Percentiles rank a stretch among this genome's conserved stretches.
Evolutionary conservation across 2,329 filamentous ascomycete genomes (phyloP).

Genomic region (Apiospora malaysiana): DNA sequence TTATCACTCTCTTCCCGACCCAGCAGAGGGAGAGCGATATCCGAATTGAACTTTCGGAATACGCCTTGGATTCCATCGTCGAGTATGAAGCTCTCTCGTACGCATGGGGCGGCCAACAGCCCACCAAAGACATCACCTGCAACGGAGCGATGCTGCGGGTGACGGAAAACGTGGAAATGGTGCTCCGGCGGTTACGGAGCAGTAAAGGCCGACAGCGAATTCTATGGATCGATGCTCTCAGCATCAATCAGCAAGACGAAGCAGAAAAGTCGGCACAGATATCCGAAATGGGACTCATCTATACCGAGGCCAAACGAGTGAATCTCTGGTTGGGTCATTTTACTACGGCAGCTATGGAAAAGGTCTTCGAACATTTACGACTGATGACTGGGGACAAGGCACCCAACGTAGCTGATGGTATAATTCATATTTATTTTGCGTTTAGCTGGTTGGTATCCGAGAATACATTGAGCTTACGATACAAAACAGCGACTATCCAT

Average conservation of each 20-base stretch:
- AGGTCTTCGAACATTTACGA: not conserved
- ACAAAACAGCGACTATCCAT: too few species aligned
- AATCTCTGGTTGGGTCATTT: not conserved
- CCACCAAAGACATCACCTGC: not conserved
- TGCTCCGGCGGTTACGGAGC: not conserved
- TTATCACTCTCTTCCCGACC: not conserved
- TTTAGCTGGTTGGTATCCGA: too few species aligned
- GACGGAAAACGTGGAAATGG: not conserved
- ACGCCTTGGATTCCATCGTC: not conserved
- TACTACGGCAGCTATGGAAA: not conserved
- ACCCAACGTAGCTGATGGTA: not conserved
- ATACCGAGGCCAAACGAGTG: not conserved
- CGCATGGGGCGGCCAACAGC: not conserved
- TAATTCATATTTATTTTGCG: too few species aligned
- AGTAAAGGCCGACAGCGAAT: not conserved
- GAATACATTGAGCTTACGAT: too few species aligned
- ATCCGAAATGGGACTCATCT: not conserved
- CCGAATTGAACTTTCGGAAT: not conserved
- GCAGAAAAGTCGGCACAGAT: not conserved
- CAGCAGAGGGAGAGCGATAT: not conserved
- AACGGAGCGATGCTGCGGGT: not conserved
- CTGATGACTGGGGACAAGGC: not conserved
- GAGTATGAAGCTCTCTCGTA: not conserved
- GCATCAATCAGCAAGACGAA: slow-evolving; percentile 10
- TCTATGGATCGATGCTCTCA: not conserved